Conservation (phyloP, 371 early-diverging fungal genomes). For the Blakeslea trispora region DNA sequence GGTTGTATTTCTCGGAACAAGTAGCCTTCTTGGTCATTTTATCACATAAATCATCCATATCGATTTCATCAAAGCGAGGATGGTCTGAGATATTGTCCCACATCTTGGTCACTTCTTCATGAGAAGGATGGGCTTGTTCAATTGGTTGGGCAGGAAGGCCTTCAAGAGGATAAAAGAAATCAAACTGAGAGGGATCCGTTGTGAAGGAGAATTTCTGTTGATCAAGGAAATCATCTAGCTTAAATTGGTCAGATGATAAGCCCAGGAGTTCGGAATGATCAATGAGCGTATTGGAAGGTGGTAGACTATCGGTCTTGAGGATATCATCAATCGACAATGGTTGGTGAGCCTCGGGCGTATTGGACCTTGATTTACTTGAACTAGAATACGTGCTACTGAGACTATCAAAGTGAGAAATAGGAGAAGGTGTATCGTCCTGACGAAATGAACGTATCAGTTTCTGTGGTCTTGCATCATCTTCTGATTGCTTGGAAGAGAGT, state of each 20-base stretch:
- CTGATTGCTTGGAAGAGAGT: constrained; percentile 18
- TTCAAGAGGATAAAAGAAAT: constrained; percentile 33
- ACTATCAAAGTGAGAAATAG: constrained; percentile 14
- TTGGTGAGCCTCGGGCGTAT: constrained; percentile 14
- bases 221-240: constrained; percentile 10
- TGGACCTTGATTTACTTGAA: constrained; percentile 15
- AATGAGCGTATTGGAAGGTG: constrained; percentile 18
- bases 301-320: constrained; percentile 1
- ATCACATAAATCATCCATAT: constrained; percentile 56
- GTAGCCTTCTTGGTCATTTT: constrained; percentile 60
- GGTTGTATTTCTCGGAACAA: constrained; percentile 27
- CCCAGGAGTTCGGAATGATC: constrained; percentile 25
- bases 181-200: constrained; percentile 25
- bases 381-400: constrained; percentile 6
- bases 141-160: too few relatives aligned
- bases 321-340: constrained; percentile 18
- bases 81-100: constrained; percentile 60
- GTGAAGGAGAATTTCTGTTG: constrained; percentile 12
- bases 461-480: constrained; percentile 22
- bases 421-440: background rate
- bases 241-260: background rate
- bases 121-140: too few relatives aligned
- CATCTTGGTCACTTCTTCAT: constrained; percentile 33
- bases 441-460: constrained; percentile 21
- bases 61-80: constrained; percentile 57